Conservation (phyloP, 2,329 filamentous ascomycete species). For the Pseudogymnoascus sp. region DNA sequence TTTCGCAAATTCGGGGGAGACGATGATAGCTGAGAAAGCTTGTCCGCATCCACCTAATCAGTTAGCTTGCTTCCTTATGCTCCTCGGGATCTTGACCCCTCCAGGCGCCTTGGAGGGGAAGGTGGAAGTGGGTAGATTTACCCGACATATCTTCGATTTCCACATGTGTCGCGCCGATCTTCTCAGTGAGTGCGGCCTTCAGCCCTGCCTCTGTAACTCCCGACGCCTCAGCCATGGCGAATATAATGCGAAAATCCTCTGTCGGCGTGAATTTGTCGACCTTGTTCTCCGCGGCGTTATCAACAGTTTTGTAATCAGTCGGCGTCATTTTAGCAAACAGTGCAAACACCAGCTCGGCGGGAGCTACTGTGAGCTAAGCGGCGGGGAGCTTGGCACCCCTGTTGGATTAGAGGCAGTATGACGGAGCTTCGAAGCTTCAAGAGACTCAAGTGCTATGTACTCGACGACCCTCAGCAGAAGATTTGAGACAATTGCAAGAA, state of each 20-base stretch:
- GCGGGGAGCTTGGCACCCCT: constrained; percentile 8
- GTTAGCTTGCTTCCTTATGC: constrained; percentile 2
- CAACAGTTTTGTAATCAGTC: constrained; percentile 25
- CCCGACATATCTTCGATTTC: constrained; percentile 90
- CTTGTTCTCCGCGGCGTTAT: constrained; percentile 14
- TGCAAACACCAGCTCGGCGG: constrained; percentile 23
- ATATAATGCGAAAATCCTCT: constrained; percentile 23
- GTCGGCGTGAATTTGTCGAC: constrained; percentile 19
- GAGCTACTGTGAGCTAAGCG: constrained; percentile 6
- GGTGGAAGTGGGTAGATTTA: constrained; percentile 36
- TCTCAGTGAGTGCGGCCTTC: constrained; percentile 57
- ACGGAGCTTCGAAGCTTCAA: not conserved
- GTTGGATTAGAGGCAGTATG: not conserved
- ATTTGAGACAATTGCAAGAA: constrained; percentile 14
- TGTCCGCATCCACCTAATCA: constrained; percentile 60
- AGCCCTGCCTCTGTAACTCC: constrained; percentile 68
- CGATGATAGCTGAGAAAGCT: constrained; percentile 62
- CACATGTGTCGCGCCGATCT: constrained; percentile 68
- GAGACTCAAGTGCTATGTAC: not conserved
- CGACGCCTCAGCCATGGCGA: constrained; percentile 44
- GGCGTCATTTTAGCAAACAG: constrained; percentile 32
- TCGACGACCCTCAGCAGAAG: constrained; percentile 3
- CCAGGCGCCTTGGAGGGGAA: not conserved
- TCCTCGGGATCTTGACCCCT: constrained; percentile 6
- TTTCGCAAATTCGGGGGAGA: constrained; percentile 50